These are phyloP conservation scores for Monilinia laxa DNA, from an alignment of 2,329 filamentous ascomycete genomes.

Conservation along the genomic window DNA sequence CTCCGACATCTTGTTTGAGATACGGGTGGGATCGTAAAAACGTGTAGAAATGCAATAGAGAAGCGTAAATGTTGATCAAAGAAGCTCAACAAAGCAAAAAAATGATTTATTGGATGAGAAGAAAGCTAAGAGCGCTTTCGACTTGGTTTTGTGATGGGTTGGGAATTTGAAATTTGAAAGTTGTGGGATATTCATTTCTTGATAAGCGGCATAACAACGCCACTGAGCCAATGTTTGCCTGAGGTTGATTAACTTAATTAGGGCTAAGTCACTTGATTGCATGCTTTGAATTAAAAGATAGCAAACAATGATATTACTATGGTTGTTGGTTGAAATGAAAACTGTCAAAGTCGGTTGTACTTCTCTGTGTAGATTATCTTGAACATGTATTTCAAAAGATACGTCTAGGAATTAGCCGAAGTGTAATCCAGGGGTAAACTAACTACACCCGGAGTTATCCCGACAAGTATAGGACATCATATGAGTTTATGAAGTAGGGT, in stretches of 20 bases:
- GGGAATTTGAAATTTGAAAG: background rate
- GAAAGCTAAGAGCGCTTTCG: background rate
- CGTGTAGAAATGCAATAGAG: too few relatives aligned
- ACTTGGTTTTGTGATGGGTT: background rate
- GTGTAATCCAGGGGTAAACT: too few relatives aligned
- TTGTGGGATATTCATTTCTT: background rate
- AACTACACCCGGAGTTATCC: background rate
- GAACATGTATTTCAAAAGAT: background rate
- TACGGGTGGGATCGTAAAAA: too few relatives aligned
- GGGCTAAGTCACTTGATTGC: background rate
- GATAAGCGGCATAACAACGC: background rate
- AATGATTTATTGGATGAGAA: background rate
- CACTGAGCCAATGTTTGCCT: background rate
- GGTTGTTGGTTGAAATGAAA: background rate
- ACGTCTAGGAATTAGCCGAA: too few relatives aligned
- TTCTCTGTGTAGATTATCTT: background rate
- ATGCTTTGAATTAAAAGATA: background rate
- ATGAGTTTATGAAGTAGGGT: background rate
- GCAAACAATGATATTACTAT: background rate
- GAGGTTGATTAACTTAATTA: background rate
- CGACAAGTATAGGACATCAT: background rate
- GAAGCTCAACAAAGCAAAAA: too few relatives aligned
- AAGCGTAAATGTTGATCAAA: too few relatives aligned
- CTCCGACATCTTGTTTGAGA: too few relatives aligned
- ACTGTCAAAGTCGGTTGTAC: background rate